phyloP scores from a whole-genome alignment of 441 rosid species.

The Populus tomentosa region DNA sequence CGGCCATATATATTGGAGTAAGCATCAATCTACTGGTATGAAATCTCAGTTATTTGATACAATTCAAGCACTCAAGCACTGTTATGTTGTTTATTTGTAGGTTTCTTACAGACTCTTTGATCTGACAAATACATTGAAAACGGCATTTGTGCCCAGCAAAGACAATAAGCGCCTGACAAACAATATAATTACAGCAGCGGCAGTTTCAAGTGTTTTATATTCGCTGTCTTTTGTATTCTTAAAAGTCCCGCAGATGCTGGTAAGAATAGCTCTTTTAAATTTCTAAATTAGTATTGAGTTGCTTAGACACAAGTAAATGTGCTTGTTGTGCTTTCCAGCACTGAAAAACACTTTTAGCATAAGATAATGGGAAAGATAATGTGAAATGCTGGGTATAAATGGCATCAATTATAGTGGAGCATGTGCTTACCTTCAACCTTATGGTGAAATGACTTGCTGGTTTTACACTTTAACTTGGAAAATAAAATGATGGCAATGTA shows the following conservation, averaged over 20 bases:
- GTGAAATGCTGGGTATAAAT: not conserved
- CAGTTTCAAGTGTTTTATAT: constrained; percentile 52
- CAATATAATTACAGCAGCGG: too few relatives aligned
- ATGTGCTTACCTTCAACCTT: not conserved
- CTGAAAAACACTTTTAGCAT: not conserved
- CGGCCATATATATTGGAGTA: too few relatives aligned
- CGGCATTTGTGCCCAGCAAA: too few relatives aligned
- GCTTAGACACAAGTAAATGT: not conserved
- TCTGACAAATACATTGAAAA: too few relatives aligned
- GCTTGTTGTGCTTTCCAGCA: not conserved
- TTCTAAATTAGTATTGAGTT: not conserved
- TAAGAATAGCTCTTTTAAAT: constrained; percentile 24
- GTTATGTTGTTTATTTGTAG: too few relatives aligned
- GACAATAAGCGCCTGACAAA: too few relatives aligned
- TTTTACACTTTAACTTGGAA: not conserved
- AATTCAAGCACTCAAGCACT: too few relatives aligned
- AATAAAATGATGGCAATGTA: not conserved
- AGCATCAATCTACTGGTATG: too few relatives aligned
- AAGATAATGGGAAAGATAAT: too few relatives aligned
- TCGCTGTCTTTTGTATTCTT: constrained; percentile 51
- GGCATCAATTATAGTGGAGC: not conserved
- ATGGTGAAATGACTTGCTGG: not conserved
- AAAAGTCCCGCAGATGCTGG: constrained; percentile 73
- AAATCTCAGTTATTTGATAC: too few relatives aligned
- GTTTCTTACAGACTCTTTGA: too few relatives aligned